These are phyloP conservation scores for Pseudogymnoascus sp. DNA, from an alignment of 2,329 filamentous ascomycete species.

Conservation along the genomic window DNA sequence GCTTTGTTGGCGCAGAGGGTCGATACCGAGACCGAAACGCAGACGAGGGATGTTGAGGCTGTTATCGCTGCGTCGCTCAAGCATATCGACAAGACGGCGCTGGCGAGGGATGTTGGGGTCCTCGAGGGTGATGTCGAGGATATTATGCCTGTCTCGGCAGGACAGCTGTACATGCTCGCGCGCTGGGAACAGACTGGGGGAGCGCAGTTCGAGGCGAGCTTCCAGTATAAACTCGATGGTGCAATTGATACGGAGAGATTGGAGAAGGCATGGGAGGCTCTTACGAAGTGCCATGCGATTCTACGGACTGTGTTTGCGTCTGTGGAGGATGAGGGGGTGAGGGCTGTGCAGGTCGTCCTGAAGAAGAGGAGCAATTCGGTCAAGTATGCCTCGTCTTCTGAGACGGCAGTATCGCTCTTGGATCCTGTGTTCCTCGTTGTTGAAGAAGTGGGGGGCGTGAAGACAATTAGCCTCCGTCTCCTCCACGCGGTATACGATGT, in stretches of 20 bases:
- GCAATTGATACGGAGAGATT: conserved; percentile 34
- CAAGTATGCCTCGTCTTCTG: conserved; percentile 11
- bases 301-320: conserved; percentile 60
- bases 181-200: conserved; percentile 63
- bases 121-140: conserved; percentile 33
- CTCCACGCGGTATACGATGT: conserved; percentile 89
- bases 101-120: conserved; percentile 36
- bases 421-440: conserved; percentile 21
- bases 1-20: background rate
- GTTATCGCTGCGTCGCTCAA: conserved; percentile 34
- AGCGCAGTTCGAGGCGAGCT: conserved; percentile 63
- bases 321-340: conserved; percentile 36
- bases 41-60: conserved; percentile 31
- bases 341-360: conserved; percentile 57
- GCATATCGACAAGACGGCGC: conserved; percentile 29
- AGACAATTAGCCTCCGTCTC: conserved; percentile 45
- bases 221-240: conserved; percentile 48
- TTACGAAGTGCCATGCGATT: conserved; percentile 50
- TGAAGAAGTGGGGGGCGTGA: conserved; percentile 5
- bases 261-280: conserved; percentile 48
- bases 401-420: conserved; percentile 11
- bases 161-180: conserved; percentile 73
- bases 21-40: conserved; percentile 44
- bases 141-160: conserved; percentile 61
- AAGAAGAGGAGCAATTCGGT: conserved; percentile 31